Evolutionary conservation across 2,329 filamentous ascomycete species (phyloP).

Genomic region (Dothideomycetes sp.): DNA sequence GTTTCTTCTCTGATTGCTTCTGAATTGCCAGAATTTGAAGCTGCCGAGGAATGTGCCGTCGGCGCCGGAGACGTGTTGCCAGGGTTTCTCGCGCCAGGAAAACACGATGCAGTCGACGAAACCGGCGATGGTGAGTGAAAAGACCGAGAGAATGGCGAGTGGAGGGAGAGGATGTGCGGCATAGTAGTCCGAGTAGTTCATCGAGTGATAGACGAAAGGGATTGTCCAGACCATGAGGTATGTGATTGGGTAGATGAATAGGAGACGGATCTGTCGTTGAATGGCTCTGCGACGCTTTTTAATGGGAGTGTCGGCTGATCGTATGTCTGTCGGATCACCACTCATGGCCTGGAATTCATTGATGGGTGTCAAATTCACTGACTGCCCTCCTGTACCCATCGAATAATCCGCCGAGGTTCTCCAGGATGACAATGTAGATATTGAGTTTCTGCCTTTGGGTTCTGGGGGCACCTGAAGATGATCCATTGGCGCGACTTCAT

Average conservation of each 20-base stretch:
- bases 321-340: not conserved
- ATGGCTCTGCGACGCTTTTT: slow-evolving; percentile 37
- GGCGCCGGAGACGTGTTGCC: slow-evolving; percentile 46
- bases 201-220: slow-evolving; percentile 57
- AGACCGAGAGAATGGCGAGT: slow-evolving; percentile 46
- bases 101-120: slow-evolving; percentile 61
- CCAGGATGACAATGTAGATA: slow-evolving; percentile 5
- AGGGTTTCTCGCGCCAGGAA: slow-evolving; percentile 60
- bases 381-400: not conserved
- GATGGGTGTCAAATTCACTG: slow-evolving; percentile 7
- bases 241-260: slow-evolving; percentile 67
- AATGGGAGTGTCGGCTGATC: slow-evolving; percentile 14
- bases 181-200: slow-evolving; percentile 48
- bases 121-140: slow-evolving; percentile 57
- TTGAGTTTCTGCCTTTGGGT: not conserved
- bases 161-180: slow-evolving; percentile 46
- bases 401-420: slow-evolving; percentile 4
- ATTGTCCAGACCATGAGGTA: slow-evolving; percentile 66
- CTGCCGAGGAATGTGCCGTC: slow-evolving; percentile 35
- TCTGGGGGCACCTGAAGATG: not conserved
- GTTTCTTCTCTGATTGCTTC: slow-evolving; percentile 2
- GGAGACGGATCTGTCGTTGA: slow-evolving; percentile 57
- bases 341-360: slow-evolving; percentile 1
- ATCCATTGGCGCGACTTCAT: not conserved
- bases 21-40: slow-evolving; percentile 26